phyloP scores from a whole-genome alignment of 768 basidiomycete species.

The Auricularia heimuer region DNA sequence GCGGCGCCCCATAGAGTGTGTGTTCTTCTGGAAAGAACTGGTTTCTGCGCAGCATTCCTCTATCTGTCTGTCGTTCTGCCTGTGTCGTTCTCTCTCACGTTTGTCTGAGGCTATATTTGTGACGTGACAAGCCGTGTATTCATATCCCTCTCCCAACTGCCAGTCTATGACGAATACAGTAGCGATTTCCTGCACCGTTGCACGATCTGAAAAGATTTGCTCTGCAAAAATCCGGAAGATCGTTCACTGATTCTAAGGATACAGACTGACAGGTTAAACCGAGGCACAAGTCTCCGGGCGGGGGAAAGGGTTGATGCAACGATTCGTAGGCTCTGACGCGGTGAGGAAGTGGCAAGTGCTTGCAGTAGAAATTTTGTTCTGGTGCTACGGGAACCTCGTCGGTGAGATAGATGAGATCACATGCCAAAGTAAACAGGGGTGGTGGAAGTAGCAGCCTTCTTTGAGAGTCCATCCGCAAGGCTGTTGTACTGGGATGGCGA shows the following conservation, averaged over 20 bases:
- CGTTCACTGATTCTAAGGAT: too few species aligned
- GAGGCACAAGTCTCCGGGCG: too few species aligned
- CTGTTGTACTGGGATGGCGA: not conserved
- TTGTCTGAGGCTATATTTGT: not conserved
- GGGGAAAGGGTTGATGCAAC: too few species aligned
- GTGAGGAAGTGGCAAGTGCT: too few species aligned
- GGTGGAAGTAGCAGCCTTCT: not conserved
- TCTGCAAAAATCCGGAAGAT: too few species aligned
- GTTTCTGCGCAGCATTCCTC: too few species aligned
- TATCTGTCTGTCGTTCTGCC: not conserved
- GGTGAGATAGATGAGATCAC: not conserved
- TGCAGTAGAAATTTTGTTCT: too few species aligned
- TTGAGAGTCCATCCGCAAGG: not conserved
- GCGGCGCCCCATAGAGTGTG: not conserved
- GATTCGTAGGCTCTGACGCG: too few species aligned
- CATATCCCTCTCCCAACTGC: not conserved
- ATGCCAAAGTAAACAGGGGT: not conserved
- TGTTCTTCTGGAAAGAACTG: too few species aligned
- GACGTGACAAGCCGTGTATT: not conserved
- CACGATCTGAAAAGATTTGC: too few species aligned
- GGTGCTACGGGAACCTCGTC: not conserved
- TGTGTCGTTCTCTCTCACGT: not conserved
- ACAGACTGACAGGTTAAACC: too few species aligned
- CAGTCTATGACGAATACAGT: not conserved
- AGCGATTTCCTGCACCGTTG: too few species aligned